Conservation (phyloP, 2,329 filamentous ascomycete genomes). For the Periconia macrospinosa region DNA sequence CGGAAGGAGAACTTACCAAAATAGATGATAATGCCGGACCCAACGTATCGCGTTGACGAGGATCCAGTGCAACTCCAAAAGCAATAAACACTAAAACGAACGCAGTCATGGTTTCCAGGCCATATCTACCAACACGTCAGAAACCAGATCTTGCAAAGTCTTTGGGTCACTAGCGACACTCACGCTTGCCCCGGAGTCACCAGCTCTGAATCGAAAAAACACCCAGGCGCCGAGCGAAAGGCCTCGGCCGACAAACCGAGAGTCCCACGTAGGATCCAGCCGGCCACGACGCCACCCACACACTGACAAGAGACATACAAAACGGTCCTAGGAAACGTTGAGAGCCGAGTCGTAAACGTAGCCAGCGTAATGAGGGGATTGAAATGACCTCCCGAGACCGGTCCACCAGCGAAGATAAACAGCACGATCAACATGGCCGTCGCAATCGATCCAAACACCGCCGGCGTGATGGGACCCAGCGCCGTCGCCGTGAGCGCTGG, state of each 20-base stretch:
- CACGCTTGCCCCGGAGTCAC: constrained; percentile 43
- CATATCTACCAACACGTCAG: constrained; percentile 32
- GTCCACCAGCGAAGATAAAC: constrained; percentile 54
- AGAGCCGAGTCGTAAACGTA: constrained; percentile 55
- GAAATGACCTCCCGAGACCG: constrained; percentile 55
- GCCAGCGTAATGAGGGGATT: constrained; percentile 58
- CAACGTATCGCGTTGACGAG: constrained; percentile 53
- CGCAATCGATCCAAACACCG: constrained; percentile 40
- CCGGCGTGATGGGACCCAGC: constrained; percentile 30
- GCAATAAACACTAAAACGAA: constrained; percentile 53
- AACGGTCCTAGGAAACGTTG: constrained; percentile 52
- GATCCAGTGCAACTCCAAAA: constrained; percentile 58
- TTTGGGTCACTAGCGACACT: not conserved
- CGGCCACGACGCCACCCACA: constrained; percentile 49
- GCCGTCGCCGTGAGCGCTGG: constrained; percentile 17
- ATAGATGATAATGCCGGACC: constrained; percentile 54
- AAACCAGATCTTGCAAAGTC: not conserved
- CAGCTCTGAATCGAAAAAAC: constrained; percentile 34
- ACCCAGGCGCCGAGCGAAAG: constrained; percentile 20
- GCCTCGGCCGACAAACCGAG: constrained; percentile 15
- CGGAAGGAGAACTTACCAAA: constrained; percentile 44
- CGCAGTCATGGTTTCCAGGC: constrained; percentile 52
- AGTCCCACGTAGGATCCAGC: constrained; percentile 44
- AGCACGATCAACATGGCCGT: constrained; percentile 48
- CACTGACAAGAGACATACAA: constrained; percentile 53